phyloP scores from a whole-genome alignment of 208 protist species.

The Trichomonas vaginalis region DNA sequence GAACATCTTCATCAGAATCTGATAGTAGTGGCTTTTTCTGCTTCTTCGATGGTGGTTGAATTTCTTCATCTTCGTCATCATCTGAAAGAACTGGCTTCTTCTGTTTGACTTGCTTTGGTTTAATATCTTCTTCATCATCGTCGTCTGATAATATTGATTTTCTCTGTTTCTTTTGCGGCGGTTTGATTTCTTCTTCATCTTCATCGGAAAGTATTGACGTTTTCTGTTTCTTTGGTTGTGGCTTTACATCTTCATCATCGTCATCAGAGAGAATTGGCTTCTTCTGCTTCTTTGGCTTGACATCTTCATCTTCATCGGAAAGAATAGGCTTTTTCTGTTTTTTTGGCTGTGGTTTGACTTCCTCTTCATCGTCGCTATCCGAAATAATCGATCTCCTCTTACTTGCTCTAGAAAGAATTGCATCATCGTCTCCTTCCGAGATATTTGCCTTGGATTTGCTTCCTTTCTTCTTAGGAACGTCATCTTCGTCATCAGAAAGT shows the following conservation, averaged over 20 bases:
- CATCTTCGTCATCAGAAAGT: not conserved
- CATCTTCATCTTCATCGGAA: not conserved
- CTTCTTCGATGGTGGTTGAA: too few species aligned
- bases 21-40: too few species aligned
- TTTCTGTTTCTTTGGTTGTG: not conserved
- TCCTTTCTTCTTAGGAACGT: too few species aligned
- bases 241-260: not conserved
- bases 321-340: not conserved
- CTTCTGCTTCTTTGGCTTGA: not conserved
- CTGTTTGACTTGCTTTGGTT: not conserved
- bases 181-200: not conserved
- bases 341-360: too few species aligned
- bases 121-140: not conserved
- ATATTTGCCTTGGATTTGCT: not conserved
- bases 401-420: too few species aligned
- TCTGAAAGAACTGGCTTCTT: not conserved
- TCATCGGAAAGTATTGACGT: not conserved
- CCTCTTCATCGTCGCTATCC: too few species aligned
- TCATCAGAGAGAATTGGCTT: not conserved
- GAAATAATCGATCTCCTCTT: too few species aligned
- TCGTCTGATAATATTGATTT: not conserved
- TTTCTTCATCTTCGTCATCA: not conserved
- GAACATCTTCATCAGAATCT: too few species aligned
- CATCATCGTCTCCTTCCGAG: too few species aligned
- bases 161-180: not conserved